phyloP scores from a whole-genome alignment of 768 basidiomycete genomes.

The Phylloporus arenicola region DNA sequence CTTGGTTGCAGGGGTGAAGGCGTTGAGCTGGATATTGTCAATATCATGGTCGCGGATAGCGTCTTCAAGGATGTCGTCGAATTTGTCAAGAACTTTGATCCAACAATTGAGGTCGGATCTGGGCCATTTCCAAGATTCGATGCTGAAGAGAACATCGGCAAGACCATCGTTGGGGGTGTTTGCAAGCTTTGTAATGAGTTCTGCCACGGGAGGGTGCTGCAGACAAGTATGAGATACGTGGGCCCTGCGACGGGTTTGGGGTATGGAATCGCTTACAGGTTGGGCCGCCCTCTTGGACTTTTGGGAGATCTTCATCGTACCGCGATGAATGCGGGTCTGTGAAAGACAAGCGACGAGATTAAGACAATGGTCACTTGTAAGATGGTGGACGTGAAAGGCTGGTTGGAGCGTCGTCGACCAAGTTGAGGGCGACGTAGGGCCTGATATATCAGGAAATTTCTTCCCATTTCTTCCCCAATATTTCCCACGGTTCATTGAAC shows the following conservation, averaged over 20 bases:
- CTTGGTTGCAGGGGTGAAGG: slow-evolving; percentile 74
- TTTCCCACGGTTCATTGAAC: slow-evolving; percentile 8
- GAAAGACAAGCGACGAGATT: slow-evolving; percentile 7
- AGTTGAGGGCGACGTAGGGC: slow-evolving; percentile 21
- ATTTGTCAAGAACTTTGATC: slow-evolving; percentile 93
- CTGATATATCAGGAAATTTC: slow-evolving; percentile 30
- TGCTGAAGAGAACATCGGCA: slow-evolving; percentile 55
- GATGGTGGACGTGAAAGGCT: slow-evolving; percentile 4
- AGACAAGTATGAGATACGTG: slow-evolving; percentile 6
- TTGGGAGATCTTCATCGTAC: slow-evolving; percentile 82
- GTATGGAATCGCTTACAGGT: slow-evolving; percentile 50
- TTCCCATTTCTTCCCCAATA: slow-evolving; percentile 13
- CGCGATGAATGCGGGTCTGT: slow-evolving; percentile 42
- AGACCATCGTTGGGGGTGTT: slow-evolving; percentile 69
- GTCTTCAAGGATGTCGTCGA: slow-evolving; percentile 83
- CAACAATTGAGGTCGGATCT: slow-evolving; percentile 95
- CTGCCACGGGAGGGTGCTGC: slow-evolving; percentile 74
- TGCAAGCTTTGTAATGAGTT: slow-evolving; percentile 68
- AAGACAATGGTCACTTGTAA: not conserved
- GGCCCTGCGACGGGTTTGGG: slow-evolving; percentile 1
- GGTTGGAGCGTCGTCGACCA: slow-evolving; percentile 3
- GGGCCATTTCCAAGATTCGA: slow-evolving; percentile 89
- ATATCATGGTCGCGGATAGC: slow-evolving; percentile 81
- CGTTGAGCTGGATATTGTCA: slow-evolving; percentile 74
- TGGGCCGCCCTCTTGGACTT: slow-evolving; percentile 77